A percentile compares a stretch with the other conserved stretches of the same genome.
Evolutionary conservation across 768 basidiomycete genomes (phyloP).

Genomic region (Boletus rubescentipes): DNA sequence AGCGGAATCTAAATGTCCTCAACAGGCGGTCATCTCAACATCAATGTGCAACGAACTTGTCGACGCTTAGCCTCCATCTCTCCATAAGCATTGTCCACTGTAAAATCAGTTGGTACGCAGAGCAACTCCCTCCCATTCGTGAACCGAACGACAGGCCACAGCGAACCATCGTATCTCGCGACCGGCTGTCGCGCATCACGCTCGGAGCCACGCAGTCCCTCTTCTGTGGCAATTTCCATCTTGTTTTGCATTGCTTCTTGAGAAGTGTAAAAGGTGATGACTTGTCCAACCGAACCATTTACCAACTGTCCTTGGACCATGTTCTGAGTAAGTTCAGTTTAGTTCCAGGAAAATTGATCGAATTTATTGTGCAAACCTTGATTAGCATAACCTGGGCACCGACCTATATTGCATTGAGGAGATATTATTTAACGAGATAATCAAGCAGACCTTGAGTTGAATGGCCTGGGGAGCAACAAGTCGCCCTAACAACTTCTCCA

Average conservation of each 20-base stretch:
- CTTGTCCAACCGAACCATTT: slow-evolving; percentile 66
- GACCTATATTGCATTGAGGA: slow-evolving; percentile 40
- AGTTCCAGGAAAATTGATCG: background rate
- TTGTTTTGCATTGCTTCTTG: slow-evolving; percentile 40
- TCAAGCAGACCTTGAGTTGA: slow-evolving; percentile 46
- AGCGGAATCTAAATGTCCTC: slow-evolving; percentile 47
- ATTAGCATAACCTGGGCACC: slow-evolving; percentile 87
- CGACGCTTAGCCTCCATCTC: slow-evolving; percentile 55
- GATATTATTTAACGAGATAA: background rate
- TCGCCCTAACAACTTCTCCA: slow-evolving; percentile 50
- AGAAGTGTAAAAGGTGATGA: slow-evolving; percentile 46
- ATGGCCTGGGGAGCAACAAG: slow-evolving; percentile 55
- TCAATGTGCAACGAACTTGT: slow-evolving; percentile 42
- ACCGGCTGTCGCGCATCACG: slow-evolving; percentile 14
- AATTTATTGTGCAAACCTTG: slow-evolving; percentile 43
- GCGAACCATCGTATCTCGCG: slow-evolving; percentile 24
- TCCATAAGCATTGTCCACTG: slow-evolving; percentile 60
- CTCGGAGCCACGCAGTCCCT: slow-evolving; percentile 33
- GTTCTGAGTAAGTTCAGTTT: slow-evolving; percentile 44
- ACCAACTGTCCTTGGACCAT: slow-evolving; percentile 65
- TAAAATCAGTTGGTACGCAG: slow-evolving; percentile 58
- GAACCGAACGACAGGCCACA: slow-evolving; percentile 67
- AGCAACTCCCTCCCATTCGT: slow-evolving; percentile 46
- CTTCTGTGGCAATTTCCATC: slow-evolving; percentile 39
- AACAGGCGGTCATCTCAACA: background rate